Conservation (phyloP, 768 basidiomycete species). For the Macrolepiota fuliginosa region DNA sequence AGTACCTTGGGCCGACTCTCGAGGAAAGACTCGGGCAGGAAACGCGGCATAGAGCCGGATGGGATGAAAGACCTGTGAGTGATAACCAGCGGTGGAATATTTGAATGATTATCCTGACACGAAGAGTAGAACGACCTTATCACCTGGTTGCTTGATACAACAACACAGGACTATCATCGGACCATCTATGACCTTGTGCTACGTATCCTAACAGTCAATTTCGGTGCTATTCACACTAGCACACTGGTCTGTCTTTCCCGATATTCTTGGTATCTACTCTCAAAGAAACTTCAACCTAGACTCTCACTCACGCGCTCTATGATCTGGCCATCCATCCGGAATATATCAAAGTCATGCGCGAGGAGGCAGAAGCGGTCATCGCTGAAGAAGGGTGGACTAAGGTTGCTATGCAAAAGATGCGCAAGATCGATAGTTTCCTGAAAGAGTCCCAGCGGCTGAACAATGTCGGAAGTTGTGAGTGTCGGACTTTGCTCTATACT, state of each 20-base stretch:
- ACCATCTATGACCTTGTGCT: slow-evolving; percentile 18
- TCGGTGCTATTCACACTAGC: slow-evolving; percentile 40
- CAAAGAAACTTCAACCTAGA: slow-evolving; percentile 20
- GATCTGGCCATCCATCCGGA: slow-evolving; percentile 34
- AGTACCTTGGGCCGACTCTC: slow-evolving; percentile 16
- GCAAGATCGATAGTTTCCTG: slow-evolving; percentile 44
- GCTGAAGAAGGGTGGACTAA: slow-evolving; percentile 33
- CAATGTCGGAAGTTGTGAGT: background rate
- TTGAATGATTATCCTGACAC: background rate
- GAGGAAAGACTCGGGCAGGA: slow-evolving; percentile 14
- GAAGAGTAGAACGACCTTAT: slow-evolving; percentile 13
- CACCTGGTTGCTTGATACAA: slow-evolving; percentile 16
- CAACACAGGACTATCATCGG: slow-evolving; percentile 11
- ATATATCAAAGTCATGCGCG: slow-evolving; percentile 31
- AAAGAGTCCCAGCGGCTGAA: slow-evolving; percentile 31
- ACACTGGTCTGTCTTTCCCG: slow-evolving; percentile 26
- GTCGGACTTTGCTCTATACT: background rate
- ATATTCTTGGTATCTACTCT: background rate
- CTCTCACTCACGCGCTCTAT: slow-evolving; percentile 31
- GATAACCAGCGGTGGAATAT: background rate
- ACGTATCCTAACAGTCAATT: slow-evolving; percentile 36
- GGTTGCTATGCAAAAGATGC: slow-evolving; percentile 33
- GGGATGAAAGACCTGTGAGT: slow-evolving; percentile 15
- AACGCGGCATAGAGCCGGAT: slow-evolving; percentile 10
- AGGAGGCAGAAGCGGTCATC: slow-evolving; percentile 39